A percentile compares a stretch with the other conserved stretches of the same genome.
Evolutionary conservation across 108 stramenopile genomes (phyloP).

Genomic region (Chaetoceros tenuissimus): DNA sequence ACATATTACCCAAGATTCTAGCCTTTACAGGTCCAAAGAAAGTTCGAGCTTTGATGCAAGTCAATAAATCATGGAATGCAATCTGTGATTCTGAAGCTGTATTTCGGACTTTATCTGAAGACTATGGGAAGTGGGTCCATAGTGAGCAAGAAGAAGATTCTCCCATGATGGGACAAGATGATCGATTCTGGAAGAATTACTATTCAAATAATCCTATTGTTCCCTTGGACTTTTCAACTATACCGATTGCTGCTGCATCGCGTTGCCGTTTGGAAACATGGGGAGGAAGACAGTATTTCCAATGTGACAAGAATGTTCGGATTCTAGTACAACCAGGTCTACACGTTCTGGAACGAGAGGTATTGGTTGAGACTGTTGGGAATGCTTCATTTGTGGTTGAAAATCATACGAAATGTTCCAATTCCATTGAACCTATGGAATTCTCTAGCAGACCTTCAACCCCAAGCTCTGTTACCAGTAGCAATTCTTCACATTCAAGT

Average conservation of each 20-base stretch:
- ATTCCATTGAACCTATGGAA: neutral
- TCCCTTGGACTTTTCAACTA: conserved; percentile 61
- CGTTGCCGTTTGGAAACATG: conserved; percentile 12
- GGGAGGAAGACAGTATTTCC: conserved; percentile 4
- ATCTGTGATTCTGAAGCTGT: neutral
- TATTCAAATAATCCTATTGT: conserved; percentile 65
- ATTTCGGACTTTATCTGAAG: neutral
- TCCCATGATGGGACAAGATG: neutral
- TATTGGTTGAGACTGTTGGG: conserved; percentile 32
- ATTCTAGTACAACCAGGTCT: conserved; percentile 52
- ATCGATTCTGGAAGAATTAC: conserved; percentile 43
- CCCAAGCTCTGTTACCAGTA: neutral
- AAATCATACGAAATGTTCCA: conserved; percentile 9
- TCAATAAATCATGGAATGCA: conserved; percentile 35
- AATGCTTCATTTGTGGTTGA: conserved; percentile 36
- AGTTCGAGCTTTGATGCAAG: conserved; percentile 22
- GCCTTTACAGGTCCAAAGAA: conserved; percentile 64
- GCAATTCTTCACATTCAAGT: neutral
- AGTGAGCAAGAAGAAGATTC: neutral
- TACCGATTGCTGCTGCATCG: conserved; percentile 37
- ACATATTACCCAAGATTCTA: conserved; percentile 55
- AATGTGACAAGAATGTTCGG: conserved; percentile 15
- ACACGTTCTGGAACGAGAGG: conserved; percentile 29
- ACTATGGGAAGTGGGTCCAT: neutral
- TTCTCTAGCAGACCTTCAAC: neutral